Evolutionary conservation across 257 asterid species (phyloP), one percentile per base, ranked within the genome.

Genomic region (Ilex asprella): DNA sequence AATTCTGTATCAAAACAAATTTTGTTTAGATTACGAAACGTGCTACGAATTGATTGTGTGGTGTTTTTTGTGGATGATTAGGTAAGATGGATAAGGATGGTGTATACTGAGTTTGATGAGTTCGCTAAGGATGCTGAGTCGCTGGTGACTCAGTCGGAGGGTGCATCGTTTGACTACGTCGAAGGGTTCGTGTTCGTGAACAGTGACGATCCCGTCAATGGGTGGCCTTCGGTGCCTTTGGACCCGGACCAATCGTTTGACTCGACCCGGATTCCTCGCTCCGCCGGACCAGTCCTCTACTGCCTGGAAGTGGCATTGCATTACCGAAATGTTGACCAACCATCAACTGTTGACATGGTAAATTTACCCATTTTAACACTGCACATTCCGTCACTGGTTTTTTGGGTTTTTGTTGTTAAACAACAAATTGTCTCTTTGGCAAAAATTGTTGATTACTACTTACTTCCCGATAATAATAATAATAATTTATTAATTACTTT

Each of bases 21-120:
- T 21, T 21, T 21, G 27, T 21, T 21, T 21, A 21, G 27, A 21
- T 21, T 21, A 21, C 27, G 27, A 21, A 21, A 21, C 1, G 27
- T 21, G 27, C 27, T 21, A 21, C 47, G 47, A 6, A 16, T 50
- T 15, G 9, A 53, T 14, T 15, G 8, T 31, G 12, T 31, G 3
- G 32, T 56, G 30, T 6, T 15, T 39, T 3, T 63, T 68, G 3
- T 39, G 63, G 6, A 56, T 39, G 31, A 63, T 53, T 70, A 92
- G 99, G 97, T 92, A 69, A 83, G 94, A 76, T 92, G 97, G 99
- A 92, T 89, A 76, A 77, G 97, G 60, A 75, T 92, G 70, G 95
- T 89, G 27, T 89, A 89, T 73, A 78, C 73, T 27, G 96, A 92
- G 74, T 92, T 92, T 68, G 58, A 75, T 63, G 96, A 86, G 67